Conservation (phyloP, 768 basidiomycete genomes). For the Boletus subparvulus region DNA sequence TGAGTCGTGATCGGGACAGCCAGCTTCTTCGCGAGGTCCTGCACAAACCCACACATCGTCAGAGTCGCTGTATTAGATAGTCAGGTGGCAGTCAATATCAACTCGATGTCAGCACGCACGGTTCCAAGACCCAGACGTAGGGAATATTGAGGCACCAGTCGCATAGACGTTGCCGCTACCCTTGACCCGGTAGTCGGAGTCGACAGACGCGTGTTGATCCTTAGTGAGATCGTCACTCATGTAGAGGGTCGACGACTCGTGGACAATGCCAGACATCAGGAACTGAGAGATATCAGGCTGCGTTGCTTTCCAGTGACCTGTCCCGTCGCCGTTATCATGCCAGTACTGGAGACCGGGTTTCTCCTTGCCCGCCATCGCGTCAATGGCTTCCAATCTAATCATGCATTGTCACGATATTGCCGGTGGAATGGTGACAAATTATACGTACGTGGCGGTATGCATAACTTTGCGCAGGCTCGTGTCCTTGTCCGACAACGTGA, state of each 20-base stretch:
- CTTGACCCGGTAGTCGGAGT: slow-evolving; percentile 11
- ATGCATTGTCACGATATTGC: not conserved
- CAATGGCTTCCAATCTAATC: not conserved
- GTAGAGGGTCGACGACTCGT: slow-evolving; percentile 8
- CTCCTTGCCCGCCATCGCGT: not conserved
- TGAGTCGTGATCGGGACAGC: too few relatives aligned
- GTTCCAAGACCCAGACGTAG: slow-evolving; percentile 18
- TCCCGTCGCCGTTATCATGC: not conserved
- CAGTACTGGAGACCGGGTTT: slow-evolving; percentile 4
- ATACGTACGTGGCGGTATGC: slow-evolving; percentile 8
- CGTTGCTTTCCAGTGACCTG: not conserved
- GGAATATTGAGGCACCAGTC: slow-evolving; percentile 19
- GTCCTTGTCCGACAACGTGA: slow-evolving; percentile 8
- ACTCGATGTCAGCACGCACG: slow-evolving; percentile 1
- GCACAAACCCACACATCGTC: slow-evolving; percentile 13
- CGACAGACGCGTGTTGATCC: slow-evolving; percentile 4
- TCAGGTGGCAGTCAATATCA: not conserved
- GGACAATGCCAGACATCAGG: not conserved
- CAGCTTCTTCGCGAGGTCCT: slow-evolving; percentile 14
- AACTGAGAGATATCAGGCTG: not conserved
- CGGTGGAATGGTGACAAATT: not conserved
- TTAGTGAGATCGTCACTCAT: slow-evolving; percentile 1
- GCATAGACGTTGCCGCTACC: slow-evolving; percentile 21
- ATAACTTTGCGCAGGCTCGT: slow-evolving; percentile 6
- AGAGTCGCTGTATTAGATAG: slow-evolving; percentile 2